These are phyloP conservation scores for Verbena officinalis DNA, from an alignment of 257 asterid genomes.

Conservation along the genomic window DNA sequence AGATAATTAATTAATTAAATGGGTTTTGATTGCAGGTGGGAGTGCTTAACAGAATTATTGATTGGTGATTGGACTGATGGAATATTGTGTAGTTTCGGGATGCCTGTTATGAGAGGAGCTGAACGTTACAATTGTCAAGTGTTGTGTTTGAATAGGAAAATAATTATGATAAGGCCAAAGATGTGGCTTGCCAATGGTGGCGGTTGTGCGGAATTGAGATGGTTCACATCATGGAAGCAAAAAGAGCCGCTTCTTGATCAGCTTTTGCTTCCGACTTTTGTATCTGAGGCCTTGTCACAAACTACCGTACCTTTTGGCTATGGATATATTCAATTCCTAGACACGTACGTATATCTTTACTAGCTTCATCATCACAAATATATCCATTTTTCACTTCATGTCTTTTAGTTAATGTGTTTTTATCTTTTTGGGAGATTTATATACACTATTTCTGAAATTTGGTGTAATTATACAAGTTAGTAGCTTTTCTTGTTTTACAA, in stretches of 20 bases:
- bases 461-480: too few relatives aligned
- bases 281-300: conserved; percentile 62
- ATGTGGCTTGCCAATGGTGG: conserved; percentile 91
- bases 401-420: too few relatives aligned
- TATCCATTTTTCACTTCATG: too few relatives aligned
- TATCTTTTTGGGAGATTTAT: too few relatives aligned
- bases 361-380: too few relatives aligned
- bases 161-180: conserved; percentile 81
- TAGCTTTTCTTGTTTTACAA: too few relatives aligned
- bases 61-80: conserved; percentile 82
- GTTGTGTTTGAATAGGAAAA: conserved; percentile 69
- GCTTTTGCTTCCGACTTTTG: conserved; percentile 59
- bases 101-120: conserved; percentile 72
- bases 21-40: conserved; percentile 63
- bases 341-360: conserved; percentile 48
- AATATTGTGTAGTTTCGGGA: conserved; percentile 76
- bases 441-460: too few relatives aligned
- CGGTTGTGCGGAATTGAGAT: conserved; percentile 59
- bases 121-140: conserved; percentile 86
- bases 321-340: conserved; percentile 71
- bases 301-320: conserved; percentile 79
- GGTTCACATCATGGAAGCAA: conserved; percentile 92
- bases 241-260: conserved; percentile 54
- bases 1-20: too few relatives aligned
- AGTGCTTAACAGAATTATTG: conserved; percentile 70